Evolutionary conservation across 345 rosid species (phyloP).

Genomic region (Mercurialis annua): DNA sequence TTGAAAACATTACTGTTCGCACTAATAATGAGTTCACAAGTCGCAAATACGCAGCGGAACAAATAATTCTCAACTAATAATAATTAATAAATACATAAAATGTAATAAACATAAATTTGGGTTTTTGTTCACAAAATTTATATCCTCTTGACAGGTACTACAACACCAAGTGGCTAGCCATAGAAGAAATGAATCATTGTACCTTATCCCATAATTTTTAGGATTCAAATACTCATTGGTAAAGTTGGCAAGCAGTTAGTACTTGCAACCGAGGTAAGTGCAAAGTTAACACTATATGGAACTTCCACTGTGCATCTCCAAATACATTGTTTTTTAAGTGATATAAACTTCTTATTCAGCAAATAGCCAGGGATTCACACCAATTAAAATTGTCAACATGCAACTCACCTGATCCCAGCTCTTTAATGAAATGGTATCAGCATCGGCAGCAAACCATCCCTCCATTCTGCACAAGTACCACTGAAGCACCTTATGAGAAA

Average conservation of each 20-base stretch:
- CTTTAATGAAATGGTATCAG: constrained; percentile 81
- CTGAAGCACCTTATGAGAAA: constrained; percentile 76
- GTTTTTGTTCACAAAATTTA: neutral
- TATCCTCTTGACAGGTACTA: neutral
- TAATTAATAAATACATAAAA: neutral
- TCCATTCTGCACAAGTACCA: constrained; percentile 99
- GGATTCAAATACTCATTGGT: too few species aligned
- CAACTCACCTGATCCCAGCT: constrained; percentile 78
- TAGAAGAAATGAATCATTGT: neutral
- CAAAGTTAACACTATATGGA: neutral
- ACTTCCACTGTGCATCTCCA: neutral
- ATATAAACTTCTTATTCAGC: neutral
- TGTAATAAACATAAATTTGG: neutral
- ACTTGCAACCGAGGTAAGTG: too few species aligned
- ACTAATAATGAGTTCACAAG: too few species aligned
- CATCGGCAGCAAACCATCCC: constrained; percentile 99
- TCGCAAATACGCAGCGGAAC: too few species aligned
- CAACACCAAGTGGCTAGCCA: neutral
- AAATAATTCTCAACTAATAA: too few species aligned
- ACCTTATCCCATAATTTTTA: neutral
- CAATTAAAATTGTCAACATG: neutral
- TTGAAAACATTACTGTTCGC: too few species aligned
- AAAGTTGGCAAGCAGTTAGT: too few species aligned
- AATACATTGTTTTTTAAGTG: neutral
- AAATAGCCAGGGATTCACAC: neutral